These are phyloP conservation scores for Thelephora ganbajun DNA, from an alignment of 768 basidiomycete genomes.

Conservation along the genomic window DNA sequence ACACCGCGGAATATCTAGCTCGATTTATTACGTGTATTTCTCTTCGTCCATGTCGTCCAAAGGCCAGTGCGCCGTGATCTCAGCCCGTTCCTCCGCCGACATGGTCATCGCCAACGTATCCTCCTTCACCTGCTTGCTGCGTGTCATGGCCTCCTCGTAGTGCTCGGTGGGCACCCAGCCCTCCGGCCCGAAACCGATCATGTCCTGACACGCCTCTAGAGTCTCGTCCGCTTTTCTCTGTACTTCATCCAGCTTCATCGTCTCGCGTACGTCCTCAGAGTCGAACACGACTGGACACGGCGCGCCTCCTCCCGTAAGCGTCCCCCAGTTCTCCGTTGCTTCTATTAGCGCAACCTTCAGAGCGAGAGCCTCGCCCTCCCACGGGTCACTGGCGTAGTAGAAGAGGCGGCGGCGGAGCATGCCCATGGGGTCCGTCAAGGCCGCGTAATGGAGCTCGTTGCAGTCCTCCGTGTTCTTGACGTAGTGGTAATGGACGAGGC, in stretches of 20 bases:
- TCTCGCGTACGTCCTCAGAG: conserved; percentile 10
- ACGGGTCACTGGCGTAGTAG: conserved; percentile 10
- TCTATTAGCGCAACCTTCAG: conserved; percentile 12
- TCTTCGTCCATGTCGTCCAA: conserved; percentile 16
- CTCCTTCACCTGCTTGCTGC: conserved; percentile 10
- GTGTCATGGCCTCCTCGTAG: conserved; percentile 9
- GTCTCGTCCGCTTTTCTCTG: conserved; percentile 6
- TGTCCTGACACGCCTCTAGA: conserved; percentile 3
- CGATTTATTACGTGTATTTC: conserved; percentile 9
- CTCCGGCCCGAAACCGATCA: conserved; percentile 9
- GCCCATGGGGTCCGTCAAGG: conserved; percentile 8
- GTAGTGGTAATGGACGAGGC: conserved; percentile 16
- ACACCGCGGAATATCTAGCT: conserved; percentile 1
- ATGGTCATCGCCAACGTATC: conserved; percentile 5
- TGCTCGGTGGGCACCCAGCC: conserved; percentile 13
- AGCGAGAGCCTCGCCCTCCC: conserved; percentile 13
- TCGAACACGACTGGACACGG: conserved; percentile 16
- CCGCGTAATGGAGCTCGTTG: conserved; percentile 11
- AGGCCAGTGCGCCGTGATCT: conserved; percentile 11
- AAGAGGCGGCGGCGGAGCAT: conserved; percentile 11
- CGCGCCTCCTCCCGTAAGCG: conserved; percentile 10
- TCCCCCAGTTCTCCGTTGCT: conserved; percentile 13
- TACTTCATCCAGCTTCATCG: conserved; percentile 6
- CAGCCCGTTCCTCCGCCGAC: conserved; percentile 7
- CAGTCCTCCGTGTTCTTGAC: conserved; percentile 10